phyloP scores from a whole-genome alignment of 2,329 filamentous ascomycete species.

The Alternaria incomplexa region DNA sequence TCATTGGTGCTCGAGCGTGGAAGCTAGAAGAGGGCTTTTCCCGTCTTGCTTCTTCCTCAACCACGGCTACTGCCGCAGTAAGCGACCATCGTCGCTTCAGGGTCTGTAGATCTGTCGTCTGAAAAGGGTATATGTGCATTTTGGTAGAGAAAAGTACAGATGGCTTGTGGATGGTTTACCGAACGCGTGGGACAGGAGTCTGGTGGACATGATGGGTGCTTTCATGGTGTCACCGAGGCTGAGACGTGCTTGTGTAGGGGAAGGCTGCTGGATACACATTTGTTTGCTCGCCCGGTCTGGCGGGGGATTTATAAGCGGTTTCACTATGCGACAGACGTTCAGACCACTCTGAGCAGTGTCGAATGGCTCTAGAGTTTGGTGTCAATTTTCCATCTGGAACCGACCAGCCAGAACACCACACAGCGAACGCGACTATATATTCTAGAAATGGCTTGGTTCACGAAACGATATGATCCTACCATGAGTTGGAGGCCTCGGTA shows the following conservation, averaged over 20 bases:
- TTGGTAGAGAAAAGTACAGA: not conserved
- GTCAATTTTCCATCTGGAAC: not conserved
- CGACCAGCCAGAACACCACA: not conserved
- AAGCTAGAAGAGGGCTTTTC: not conserved
- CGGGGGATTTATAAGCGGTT: not conserved
- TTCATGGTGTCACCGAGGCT: not conserved
- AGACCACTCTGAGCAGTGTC: not conserved
- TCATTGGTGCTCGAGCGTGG: not conserved
- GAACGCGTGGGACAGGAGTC: not conserved
- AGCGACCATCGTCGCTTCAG: not conserved
- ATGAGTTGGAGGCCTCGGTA: not conserved
- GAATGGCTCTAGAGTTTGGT: not conserved
- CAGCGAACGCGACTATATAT: not conserved
- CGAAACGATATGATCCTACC: not conserved
- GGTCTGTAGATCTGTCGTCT: not conserved
- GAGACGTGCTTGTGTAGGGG: not conserved
- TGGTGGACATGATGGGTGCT: rapidly evolving
- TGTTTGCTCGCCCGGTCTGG: rapidly evolving
- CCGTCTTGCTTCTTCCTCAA: not conserved
- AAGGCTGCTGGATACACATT: not conserved
- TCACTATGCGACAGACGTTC: not conserved
- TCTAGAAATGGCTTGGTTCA: not conserved
- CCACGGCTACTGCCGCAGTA: not conserved
- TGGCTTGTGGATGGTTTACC: not conserved
- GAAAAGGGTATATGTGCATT: not conserved